Conservation (phyloP, 176 grass and related monocot species). For the Echinochloa phyllopogon region DNA sequence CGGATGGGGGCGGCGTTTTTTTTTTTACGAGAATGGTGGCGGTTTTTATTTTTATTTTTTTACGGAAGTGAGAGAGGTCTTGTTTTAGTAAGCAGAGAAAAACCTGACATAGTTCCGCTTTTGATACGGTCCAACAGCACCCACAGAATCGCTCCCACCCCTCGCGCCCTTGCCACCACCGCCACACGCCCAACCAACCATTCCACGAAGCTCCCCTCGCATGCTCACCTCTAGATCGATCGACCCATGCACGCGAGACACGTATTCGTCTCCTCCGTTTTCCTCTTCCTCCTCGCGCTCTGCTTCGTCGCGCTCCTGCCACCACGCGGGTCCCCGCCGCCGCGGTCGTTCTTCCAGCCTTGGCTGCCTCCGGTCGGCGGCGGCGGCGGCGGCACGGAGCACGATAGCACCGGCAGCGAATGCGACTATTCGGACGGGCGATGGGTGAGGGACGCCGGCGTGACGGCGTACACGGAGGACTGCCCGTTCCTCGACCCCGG, state of each 20-base stretch:
- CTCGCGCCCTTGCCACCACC: neutral
- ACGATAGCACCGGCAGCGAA: no score
- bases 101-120: neutral
- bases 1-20: no score
- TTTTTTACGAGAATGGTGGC: no score
- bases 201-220: neutral
- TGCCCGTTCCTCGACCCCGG: conserved; percentile 71
- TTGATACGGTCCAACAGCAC: conserved; percentile 5
- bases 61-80: no score
- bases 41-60: no score
- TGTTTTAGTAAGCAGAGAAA: no score
- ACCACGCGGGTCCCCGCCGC: neutral
- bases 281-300: conserved; percentile 36
- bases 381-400: neutral
- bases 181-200: neutral
- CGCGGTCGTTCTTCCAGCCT: neutral
- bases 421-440: conserved; percentile 59
- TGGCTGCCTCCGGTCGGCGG: neutral
- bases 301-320: conserved; percentile 16
- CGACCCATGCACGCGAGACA: conserved; percentile 40
- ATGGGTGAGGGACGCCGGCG: conserved; percentile 48
- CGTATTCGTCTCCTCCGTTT: conserved; percentile 24
- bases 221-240: neutral
- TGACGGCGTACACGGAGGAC: conserved; percentile 44
- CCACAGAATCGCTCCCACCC: conserved; percentile 30